A percentile compares a stretch with the other conserved stretches of the same genome.
Conservation (phyloP, 106 monocot genomes). For the Hemerocallis citrina region DNA sequence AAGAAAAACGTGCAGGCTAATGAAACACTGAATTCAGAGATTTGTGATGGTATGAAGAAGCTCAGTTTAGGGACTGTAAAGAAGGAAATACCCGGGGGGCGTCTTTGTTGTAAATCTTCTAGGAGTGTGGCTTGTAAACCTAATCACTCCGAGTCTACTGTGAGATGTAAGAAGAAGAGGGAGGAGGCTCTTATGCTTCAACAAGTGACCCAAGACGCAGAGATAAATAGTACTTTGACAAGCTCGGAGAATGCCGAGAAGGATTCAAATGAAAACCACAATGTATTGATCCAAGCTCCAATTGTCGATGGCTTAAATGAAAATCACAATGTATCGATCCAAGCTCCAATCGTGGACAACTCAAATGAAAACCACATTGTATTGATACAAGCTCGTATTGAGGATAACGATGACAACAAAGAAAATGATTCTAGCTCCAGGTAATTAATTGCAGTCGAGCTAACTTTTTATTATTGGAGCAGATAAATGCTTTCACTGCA, state of each 20-base stretch:
- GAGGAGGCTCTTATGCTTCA: neutral
- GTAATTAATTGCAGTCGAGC: too few relatives aligned
- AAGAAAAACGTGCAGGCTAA: conserved; percentile 16
- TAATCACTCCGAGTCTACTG: conserved; percentile 1
- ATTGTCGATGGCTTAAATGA: neutral
- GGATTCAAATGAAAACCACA: neutral
- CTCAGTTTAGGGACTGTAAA: conserved; percentile 19
- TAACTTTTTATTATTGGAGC: neutral
- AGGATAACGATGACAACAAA: conserved; percentile 40
- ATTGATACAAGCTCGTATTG: neutral
- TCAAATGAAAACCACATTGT: too few relatives aligned
- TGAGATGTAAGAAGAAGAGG: neutral
- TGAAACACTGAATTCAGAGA: conserved; percentile 12
- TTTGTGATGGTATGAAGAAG: conserved; percentile 34
- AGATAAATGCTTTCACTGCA: neutral
- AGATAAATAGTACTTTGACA: neutral
- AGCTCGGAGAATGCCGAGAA: neutral
- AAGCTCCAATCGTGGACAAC: neutral
- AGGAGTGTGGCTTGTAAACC: neutral
- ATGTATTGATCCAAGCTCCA: neutral
- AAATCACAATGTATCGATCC: too few relatives aligned
- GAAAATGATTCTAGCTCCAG: conserved; percentile 28
- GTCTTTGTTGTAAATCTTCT: conserved; percentile 1
- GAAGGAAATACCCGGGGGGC: conserved; percentile 14
- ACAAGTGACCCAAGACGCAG: neutral